Conservation (phyloP, 768 basidiomycete species). For the Calocera viscosa region DNA sequence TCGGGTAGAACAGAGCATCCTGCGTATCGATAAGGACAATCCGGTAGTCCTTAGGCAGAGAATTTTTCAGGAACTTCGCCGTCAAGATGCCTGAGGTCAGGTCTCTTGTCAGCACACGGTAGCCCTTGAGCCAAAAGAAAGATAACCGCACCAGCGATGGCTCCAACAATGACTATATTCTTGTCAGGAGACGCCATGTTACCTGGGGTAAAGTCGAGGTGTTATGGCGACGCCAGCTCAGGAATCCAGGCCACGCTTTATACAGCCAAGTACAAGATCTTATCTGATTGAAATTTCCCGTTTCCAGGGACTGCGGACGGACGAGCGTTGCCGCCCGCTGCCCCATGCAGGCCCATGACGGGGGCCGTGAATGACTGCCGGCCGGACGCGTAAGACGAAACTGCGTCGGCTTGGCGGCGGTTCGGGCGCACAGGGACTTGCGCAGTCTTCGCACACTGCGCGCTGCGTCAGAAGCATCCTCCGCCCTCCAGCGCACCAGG, state of each 20-base stretch:
- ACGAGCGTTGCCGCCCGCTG: neutral
- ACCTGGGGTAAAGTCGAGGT: neutral
- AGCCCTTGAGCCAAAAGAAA: too few relatives aligned
- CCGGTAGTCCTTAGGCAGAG: constrained; percentile 20
- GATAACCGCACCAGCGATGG: constrained; percentile 13
- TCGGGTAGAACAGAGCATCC: constrained; percentile 21
- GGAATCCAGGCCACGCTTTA: neutral
- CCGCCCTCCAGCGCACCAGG: too few relatives aligned
- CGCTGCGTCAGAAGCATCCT: too few relatives aligned
- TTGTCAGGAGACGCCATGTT: constrained; percentile 8
- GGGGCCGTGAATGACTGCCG: neutral
- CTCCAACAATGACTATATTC: constrained; percentile 27
- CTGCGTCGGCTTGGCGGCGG: too few relatives aligned
- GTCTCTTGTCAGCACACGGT: neutral
- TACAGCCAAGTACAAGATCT: neutral
- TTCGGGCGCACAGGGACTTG: too few relatives aligned
- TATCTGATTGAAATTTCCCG: neutral
- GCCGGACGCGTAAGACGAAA: neutral
- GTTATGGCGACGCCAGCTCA: neutral
- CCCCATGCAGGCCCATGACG: neutral
- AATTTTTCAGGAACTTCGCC: constrained; percentile 16
- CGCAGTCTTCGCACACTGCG: too few relatives aligned
- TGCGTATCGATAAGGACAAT: constrained; percentile 24
- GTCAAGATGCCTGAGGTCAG: neutral
- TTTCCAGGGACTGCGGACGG: neutral